Base-by-base conservation (phyloP, 495 filamentous ascomycete species). In the Gamarada debralockiae region DNA sequence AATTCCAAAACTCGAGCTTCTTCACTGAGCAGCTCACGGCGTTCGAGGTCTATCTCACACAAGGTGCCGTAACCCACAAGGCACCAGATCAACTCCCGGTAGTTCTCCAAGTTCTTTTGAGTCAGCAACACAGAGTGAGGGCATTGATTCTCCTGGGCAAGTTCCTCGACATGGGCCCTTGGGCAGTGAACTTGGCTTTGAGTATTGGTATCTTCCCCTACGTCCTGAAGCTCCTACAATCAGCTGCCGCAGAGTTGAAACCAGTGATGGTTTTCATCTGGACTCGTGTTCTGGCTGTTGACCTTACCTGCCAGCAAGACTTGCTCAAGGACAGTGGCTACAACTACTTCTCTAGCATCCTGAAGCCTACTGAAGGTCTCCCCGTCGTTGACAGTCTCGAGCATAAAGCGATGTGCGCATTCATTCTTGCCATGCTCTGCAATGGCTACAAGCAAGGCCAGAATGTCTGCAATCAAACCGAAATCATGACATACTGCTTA, bases 201-300 rank as follows among this genome's bases (percentile, higher is more conserved):
- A 95, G 90, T 63, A 99, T 99, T 53, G 93, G 93, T 24, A 99
- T 99, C 43, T 99, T 99, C 68, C 93, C 93, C 0, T 99, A 99
- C 58, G 93, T 99, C 6, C 75, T 97, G 15, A 97, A 97, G 65
- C 75, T 99, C 31, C 74, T 99, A 21, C 95, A 97, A 63, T 97
- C 95, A 7, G 91, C 92, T 41, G 93, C 93, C 0, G 79, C 89
- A 41, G 93, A 99, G 65, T 72, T 99, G 44, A 97, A 97, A 63
- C 92, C 93, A 0, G 92, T 97, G 22, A 97, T 99, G 92, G 91
- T 99, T 17, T 99, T 97, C 69, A 99, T 99, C 55, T 99, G 93
- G 93, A 90, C 95, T 10, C 81, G 93, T 45, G 92, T 99, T 33
- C 83, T 99, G 57, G 93, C 93, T 34, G 95, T 99, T 17, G 93